Evolutionary conservation across 116 monocot species (phyloP).

Genomic region (Trichopus zeylanicus): DNA sequence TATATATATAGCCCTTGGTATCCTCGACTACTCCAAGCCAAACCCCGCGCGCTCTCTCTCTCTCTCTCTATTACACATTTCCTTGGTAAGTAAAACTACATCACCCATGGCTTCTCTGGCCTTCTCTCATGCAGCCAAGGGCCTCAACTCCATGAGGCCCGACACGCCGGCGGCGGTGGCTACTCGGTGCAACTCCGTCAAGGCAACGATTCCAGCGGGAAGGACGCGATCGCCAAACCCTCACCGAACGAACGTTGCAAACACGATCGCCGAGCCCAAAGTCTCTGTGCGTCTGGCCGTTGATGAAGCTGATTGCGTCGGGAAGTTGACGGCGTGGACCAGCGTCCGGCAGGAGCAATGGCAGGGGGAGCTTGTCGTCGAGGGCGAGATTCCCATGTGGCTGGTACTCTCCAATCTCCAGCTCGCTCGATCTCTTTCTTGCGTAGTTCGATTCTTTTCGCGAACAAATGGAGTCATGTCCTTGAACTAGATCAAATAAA

Average conservation of each 20-base stretch:
- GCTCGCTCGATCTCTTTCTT: neutral
- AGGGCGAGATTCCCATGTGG: conserved; percentile 71
- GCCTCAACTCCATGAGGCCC: neutral
- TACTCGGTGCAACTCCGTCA: neutral
- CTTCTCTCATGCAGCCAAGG: neutral
- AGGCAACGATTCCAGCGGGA: neutral
- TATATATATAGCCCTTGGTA: neutral
- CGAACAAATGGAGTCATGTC: neutral
- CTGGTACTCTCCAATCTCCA: conserved; percentile 35
- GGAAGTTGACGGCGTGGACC: conserved; percentile 62
- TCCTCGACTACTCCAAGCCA: neutral
- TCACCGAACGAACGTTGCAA: conserved; percentile 12
- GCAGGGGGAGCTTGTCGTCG: conserved; percentile 59
- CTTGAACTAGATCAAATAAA: too few species aligned
- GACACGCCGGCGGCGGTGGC: conserved; percentile 1
- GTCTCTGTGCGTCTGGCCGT: neutral
- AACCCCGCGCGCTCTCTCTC: neutral
- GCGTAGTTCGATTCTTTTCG: neutral
- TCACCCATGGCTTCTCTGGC: conserved; percentile 11
- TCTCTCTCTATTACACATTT: too few species aligned
- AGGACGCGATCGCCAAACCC: neutral
- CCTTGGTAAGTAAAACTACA: neutral
- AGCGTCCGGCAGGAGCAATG: conserved; percentile 69
- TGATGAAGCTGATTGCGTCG: neutral
- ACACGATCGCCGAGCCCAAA: conserved; percentile 26